These are phyloP conservation scores for Tolypocladium ophioglossoides DNA, from an alignment of 2,329 filamentous ascomycete species.

Conservation along the genomic window DNA sequence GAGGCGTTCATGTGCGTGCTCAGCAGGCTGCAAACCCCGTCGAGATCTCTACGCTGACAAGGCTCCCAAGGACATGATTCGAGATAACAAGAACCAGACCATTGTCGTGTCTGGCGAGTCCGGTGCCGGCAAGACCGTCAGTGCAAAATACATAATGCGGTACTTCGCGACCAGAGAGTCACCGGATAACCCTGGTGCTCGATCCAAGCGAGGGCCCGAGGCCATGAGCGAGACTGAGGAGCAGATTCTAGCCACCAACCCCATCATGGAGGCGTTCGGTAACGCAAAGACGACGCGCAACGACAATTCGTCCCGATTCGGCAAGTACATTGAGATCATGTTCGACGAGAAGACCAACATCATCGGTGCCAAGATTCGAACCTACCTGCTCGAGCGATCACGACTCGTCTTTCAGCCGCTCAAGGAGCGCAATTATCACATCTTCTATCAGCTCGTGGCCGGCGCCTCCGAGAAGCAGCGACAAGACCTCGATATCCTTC, in stretches of 20 bases:
- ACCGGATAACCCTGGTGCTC: conserved; percentile 72
- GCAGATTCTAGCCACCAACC: conserved; percentile 95
- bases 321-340: conserved; percentile 99
- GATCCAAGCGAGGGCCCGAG: conserved; percentile 63
- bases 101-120: conserved; percentile 99
- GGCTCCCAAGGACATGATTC: conserved; percentile 74
- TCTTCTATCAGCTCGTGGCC: conserved; percentile 95
- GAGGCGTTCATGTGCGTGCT: conserved; percentile 83
- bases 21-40: background rate
- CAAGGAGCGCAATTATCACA: conserved; percentile 97
- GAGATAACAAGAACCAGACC: conserved; percentile 92
- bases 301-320: conserved; percentile 97
- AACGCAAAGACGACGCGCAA: conserved; percentile 99
- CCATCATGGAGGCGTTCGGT: conserved; percentile 99
- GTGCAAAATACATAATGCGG: conserved; percentile 99
- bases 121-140: conserved; percentile 97
- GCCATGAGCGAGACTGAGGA: conserved; percentile 97
- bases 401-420: conserved; percentile 93
- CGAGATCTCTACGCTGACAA: conserved; percentile 22
- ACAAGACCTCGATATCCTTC: conserved; percentile 65
- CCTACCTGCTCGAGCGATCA: conserved; percentile 89
- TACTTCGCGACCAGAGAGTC: conserved; percentile 98
- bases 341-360: conserved; percentile 94
- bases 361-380: conserved; percentile 94
- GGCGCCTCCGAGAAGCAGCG: conserved; percentile 80